Evolutionary conservation across 306 rosid species (phyloP).

Genomic region (Echinosophora koreensis): DNA sequence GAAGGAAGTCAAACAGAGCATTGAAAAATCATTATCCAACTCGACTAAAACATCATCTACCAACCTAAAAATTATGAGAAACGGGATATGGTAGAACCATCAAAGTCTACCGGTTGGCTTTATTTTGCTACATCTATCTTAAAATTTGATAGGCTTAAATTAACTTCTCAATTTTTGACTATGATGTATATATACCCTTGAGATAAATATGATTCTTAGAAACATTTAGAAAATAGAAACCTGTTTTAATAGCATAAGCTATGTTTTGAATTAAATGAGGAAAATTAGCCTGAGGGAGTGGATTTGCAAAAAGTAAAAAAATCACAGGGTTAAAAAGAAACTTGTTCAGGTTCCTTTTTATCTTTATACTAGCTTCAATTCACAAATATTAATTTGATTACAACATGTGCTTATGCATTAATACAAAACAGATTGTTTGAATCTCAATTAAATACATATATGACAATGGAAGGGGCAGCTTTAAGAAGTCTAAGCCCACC

Average conservation of each 20-base stretch:
- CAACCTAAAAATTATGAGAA: conserved; percentile 66
- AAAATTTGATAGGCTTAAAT: too few species aligned
- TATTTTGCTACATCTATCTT: too few species aligned
- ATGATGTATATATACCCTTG: too few species aligned
- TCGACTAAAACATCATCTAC: conserved; percentile 48
- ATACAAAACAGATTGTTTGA: too few species aligned
- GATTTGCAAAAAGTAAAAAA: neutral
- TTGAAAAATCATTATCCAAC: conserved; percentile 51
- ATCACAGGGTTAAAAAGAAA: neutral
- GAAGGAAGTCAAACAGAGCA: conserved; percentile 43
- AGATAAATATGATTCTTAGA: too few species aligned
- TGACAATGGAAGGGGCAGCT: conserved; percentile 20
- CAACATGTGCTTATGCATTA: too few species aligned
- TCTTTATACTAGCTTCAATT: conserved; percentile 28
- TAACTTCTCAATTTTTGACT: too few species aligned
- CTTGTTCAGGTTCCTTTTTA: conserved; percentile 5
- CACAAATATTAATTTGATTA: too few species aligned
- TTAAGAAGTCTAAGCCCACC: conserved; percentile 74
- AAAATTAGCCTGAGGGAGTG: neutral
- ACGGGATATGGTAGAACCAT: conserved; percentile 54
- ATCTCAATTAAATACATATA: too few species aligned
- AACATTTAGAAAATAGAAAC: too few species aligned
- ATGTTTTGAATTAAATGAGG: neutral
- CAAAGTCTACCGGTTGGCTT: too few species aligned
- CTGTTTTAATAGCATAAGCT: neutral